These are phyloP conservation scores for Verticillium nonalfalfae DNA, from an alignment of 2,329 filamentous ascomycete species.

Conservation along the genomic window DNA sequence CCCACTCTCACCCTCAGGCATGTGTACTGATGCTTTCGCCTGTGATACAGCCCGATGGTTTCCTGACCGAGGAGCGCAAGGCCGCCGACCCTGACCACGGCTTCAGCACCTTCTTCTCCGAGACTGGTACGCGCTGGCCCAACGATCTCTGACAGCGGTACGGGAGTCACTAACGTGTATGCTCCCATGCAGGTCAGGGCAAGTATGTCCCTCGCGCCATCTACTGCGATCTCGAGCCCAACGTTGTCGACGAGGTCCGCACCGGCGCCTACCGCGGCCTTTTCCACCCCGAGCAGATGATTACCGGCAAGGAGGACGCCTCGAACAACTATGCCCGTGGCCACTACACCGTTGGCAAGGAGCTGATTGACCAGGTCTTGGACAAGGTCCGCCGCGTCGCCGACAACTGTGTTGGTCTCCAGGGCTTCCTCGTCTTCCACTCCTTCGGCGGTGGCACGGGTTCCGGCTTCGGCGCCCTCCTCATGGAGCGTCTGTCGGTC, in stretches of 20 bases:
- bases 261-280: slow-evolving; percentile 93
- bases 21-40: slow-evolving; percentile 2
- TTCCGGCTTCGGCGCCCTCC: slow-evolving; percentile 94
- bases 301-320: slow-evolving; percentile 99
- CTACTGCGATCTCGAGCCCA: slow-evolving; percentile 99
- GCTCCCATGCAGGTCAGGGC: slow-evolving; percentile 65
- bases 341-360: slow-evolving; percentile 99
- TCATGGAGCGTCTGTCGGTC: slow-evolving; percentile 98
- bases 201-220: slow-evolving; percentile 99
- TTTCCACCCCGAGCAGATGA: slow-evolving; percentile 99
- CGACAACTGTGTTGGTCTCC: slow-evolving; percentile 95
- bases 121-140: slow-evolving; percentile 67
- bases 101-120: slow-evolving; percentile 99
- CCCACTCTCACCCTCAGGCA: not conserved
- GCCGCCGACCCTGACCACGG: slow-evolving; percentile 86
- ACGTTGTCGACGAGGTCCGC: slow-evolving; percentile 98
- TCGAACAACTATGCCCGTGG: slow-evolving; percentile 99
- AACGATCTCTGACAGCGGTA: no score
- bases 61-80: slow-evolving; percentile 97
- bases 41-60: slow-evolving; percentile 81
- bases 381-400: slow-evolving; percentile 97
- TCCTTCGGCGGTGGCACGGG: slow-evolving; percentile 98
- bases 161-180: slow-evolving; percentile 13
- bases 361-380: slow-evolving; percentile 95
- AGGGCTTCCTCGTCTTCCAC: slow-evolving; percentile 99